Evolutionary conservation across 2,329 filamentous ascomycete genomes (phyloP).

Genomic region (Colletotrichum tropicale): DNA sequence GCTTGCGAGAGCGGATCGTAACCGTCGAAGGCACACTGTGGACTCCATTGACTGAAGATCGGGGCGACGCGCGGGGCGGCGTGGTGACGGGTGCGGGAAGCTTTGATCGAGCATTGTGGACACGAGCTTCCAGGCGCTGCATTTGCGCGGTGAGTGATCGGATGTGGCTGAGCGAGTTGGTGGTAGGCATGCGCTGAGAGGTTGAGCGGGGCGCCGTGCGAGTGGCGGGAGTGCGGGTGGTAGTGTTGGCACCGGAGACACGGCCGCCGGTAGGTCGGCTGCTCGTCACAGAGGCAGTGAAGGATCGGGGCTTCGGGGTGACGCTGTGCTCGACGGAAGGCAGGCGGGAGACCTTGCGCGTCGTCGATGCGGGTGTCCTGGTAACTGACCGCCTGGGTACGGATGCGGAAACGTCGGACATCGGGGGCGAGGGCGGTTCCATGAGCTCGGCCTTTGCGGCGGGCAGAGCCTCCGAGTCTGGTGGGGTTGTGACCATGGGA

Average conservation of each 20-base stretch:
- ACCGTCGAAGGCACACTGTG: slow-evolving; percentile 58
- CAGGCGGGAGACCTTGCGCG: slow-evolving; percentile 48
- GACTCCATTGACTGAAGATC: slow-evolving; percentile 47
- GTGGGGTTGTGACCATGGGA: slow-evolving; percentile 87
- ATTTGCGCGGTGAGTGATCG: slow-evolving; percentile 94
- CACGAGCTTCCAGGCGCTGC: slow-evolving; percentile 92
- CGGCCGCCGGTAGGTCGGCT: slow-evolving; percentile 37
- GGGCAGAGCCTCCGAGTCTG: slow-evolving; percentile 49
- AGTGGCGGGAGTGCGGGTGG: slow-evolving; percentile 58
- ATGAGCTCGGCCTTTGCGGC: slow-evolving; percentile 63
- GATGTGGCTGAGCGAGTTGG: slow-evolving; percentile 86
- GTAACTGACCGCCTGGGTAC: neutral
- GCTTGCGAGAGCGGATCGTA: slow-evolving; percentile 73
- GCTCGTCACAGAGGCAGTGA: slow-evolving; percentile 38
- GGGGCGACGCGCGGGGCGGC: slow-evolving; percentile 81
- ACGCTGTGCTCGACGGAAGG: slow-evolving; percentile 36
- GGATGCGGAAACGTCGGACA: slow-evolving; percentile 78
- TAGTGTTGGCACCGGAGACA: slow-evolving; percentile 46
- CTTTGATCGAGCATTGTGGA: slow-evolving; percentile 90
- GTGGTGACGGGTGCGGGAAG: slow-evolving; percentile 81
- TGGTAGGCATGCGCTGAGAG: slow-evolving; percentile 57
- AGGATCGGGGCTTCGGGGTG: slow-evolving; percentile 55
- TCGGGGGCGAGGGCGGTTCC: slow-evolving; percentile 91
- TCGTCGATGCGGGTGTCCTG: slow-evolving; percentile 51
- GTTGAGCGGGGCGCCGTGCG: slow-evolving; percentile 50